Evolutionary conservation across 2,329 filamentous ascomycete genomes (phyloP).

Genomic region (Cladosporium velox): DNA sequence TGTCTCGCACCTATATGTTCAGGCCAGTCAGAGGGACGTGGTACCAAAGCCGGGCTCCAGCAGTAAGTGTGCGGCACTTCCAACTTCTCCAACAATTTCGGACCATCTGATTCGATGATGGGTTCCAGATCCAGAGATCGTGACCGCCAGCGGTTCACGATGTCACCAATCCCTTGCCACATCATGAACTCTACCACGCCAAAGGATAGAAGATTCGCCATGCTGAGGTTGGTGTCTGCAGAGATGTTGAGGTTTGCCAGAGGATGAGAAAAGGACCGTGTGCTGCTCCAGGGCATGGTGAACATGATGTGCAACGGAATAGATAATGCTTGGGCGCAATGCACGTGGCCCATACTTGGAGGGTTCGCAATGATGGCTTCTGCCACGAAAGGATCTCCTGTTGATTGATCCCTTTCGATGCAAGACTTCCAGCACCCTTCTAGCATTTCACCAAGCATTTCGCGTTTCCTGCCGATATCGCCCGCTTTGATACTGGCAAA

Average conservation of each 20-base stretch:
- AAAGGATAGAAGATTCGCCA: constrained; percentile 79
- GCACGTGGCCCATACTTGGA: constrained; percentile 72
- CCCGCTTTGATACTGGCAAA: constrained; percentile 30
- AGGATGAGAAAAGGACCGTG: constrained; percentile 78
- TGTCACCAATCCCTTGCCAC: constrained; percentile 83
- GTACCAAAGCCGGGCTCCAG: constrained; percentile 36
- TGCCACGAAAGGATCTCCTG: constrained; percentile 74
- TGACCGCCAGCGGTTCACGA: constrained; percentile 73
- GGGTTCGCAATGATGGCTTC: constrained; percentile 78
- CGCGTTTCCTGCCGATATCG: constrained; percentile 29
- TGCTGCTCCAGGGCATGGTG: constrained; percentile 89
- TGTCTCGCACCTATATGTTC: constrained; percentile 57
- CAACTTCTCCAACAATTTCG: constrained; percentile 69
- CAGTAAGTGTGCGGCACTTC: constrained; percentile 76
- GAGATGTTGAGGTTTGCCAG: constrained; percentile 74
- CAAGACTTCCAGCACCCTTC: constrained; percentile 35
- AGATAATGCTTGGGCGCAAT: constrained; percentile 71
- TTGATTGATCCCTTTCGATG: constrained; percentile 28
- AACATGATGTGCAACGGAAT: constrained; percentile 83
- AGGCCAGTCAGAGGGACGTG: constrained; percentile 34
- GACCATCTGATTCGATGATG: constrained; percentile 74
- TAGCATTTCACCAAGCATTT: constrained; percentile 31
- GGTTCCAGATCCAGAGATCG: constrained; percentile 71
- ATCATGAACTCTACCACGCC: constrained; percentile 83
- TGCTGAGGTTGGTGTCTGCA: constrained; percentile 68